A percentile compares a stretch with the other conserved stretches of the same genome.
These are phyloP conservation scores for Dichomitus squalens DNA, from an alignment of 1,284 basidiomycete species.

Conservation along the genomic window DNA sequence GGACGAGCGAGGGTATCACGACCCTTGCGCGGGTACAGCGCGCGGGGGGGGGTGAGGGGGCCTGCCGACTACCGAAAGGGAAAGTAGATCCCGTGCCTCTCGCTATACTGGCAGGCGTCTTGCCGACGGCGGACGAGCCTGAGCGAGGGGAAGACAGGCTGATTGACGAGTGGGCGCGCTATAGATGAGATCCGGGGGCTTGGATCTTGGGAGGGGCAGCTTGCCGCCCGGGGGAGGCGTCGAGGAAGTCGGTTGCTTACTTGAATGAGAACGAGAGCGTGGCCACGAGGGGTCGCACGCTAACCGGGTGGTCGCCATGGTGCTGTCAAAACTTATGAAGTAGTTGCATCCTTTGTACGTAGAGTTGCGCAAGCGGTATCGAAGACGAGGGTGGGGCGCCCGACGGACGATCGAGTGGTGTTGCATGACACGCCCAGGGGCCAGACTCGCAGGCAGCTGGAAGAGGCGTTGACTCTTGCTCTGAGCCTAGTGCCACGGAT, in stretches of 20 bases:
- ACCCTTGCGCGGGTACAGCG: neutral
- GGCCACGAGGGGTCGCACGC: neutral
- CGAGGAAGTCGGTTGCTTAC: neutral
- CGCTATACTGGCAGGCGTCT: too few species aligned
- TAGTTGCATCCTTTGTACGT: neutral
- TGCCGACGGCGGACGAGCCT: neutral
- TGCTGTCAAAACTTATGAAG: neutral
- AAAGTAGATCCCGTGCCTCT: neutral
- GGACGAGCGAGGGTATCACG: neutral
- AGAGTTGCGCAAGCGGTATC: neutral
- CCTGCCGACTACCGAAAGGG: neutral
- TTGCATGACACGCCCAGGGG: neutral
- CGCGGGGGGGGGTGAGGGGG: too few species aligned
- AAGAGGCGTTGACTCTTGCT: neutral
- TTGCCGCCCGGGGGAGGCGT: neutral
- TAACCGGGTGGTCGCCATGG: neutral
- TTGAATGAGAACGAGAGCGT: neutral
- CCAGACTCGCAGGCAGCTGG: neutral
- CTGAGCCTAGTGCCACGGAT: neutral
- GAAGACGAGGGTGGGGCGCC: neutral
- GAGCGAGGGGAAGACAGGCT: neutral
- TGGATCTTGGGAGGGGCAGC: neutral
- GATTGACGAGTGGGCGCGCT: neutral
- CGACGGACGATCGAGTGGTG: neutral
- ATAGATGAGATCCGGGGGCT: constrained; percentile 2